These are phyloP conservation scores for Aspergillus sp. DNA, from an alignment of 2,329 filamentous ascomycete genomes.

Conservation along the genomic window DNA sequence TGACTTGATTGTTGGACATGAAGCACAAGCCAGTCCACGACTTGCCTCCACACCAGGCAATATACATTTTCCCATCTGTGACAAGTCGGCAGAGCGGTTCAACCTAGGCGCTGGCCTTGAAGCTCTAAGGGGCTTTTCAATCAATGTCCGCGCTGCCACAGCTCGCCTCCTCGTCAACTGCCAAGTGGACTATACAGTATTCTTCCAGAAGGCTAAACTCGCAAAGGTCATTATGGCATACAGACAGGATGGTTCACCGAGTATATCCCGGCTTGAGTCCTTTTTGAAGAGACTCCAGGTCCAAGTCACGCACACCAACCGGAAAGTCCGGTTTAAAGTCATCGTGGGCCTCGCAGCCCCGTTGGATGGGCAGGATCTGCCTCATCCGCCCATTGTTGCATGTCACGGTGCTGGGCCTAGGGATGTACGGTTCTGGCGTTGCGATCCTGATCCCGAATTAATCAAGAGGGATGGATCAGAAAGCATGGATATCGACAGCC, in stretches of 20 bases:
- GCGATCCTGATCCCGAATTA: constrained; percentile 15
- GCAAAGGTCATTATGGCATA: constrained; percentile 35
- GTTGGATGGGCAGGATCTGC: constrained; percentile 34
- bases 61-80: constrained; percentile 50
- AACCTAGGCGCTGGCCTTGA: constrained; percentile 54
- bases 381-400: constrained; percentile 37
- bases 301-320: constrained; percentile 38
- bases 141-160: constrained; percentile 60
- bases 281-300: constrained; percentile 46
- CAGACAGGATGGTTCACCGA: constrained; percentile 21
- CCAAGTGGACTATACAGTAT: constrained; percentile 61
- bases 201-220: constrained; percentile 52
- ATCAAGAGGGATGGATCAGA: too few relatives aligned
- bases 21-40: constrained; percentile 41
- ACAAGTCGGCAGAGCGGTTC: constrained; percentile 29
- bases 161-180: constrained; percentile 61
- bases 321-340: constrained; percentile 43
- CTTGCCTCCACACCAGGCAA: constrained; percentile 52
- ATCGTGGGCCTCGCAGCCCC: constrained; percentile 47
- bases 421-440: constrained; percentile 56
- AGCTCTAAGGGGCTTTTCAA: constrained; percentile 61
- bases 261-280: constrained; percentile 22
- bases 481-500: constrained; percentile 5
- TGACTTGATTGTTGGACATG: constrained; percentile 55
- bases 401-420: constrained; percentile 49